Conservation (phyloP, 345 rosid genomes). For the Iberis pinnata region DNA sequence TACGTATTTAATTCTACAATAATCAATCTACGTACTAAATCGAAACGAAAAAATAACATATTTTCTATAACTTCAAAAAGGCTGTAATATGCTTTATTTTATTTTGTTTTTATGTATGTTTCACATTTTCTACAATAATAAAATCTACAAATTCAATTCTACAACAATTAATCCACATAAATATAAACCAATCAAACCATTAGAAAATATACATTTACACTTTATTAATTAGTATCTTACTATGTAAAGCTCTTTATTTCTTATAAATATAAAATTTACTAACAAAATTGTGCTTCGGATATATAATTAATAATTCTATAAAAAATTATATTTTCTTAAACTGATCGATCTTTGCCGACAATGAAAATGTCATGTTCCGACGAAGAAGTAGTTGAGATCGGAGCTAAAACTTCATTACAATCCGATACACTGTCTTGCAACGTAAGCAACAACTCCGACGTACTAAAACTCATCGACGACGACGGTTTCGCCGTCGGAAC, state of each 20-base stretch:
- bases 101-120: no score
- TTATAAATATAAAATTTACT: constrained; percentile 7
- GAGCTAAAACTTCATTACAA: constrained; percentile 48
- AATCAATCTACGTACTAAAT: no score
- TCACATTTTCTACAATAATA: no score
- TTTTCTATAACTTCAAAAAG: no score
- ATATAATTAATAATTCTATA: constrained; percentile 1
- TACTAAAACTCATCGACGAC: constrained; percentile 69
- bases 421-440: constrained; percentile 91
- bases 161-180: no score
- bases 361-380: constrained; percentile 45
- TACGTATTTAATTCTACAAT: no score
- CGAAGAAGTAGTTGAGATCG: constrained; percentile 43
- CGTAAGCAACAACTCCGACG: constrained; percentile 66
- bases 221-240: background rate
- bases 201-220: no score
- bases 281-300: constrained; percentile 20
- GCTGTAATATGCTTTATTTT: no score
- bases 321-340: constrained; percentile 1
- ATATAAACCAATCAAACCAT: no score
- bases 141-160: no score
- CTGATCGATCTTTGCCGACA: constrained; percentile 32
- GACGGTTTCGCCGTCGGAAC: constrained; percentile 83
- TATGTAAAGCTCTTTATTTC: background rate
- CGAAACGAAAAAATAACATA: no score